These are phyloP conservation scores for Dentiscutata heterogama DNA, from an alignment of 371 early-diverging fungal species.

Conservation along the genomic window DNA sequence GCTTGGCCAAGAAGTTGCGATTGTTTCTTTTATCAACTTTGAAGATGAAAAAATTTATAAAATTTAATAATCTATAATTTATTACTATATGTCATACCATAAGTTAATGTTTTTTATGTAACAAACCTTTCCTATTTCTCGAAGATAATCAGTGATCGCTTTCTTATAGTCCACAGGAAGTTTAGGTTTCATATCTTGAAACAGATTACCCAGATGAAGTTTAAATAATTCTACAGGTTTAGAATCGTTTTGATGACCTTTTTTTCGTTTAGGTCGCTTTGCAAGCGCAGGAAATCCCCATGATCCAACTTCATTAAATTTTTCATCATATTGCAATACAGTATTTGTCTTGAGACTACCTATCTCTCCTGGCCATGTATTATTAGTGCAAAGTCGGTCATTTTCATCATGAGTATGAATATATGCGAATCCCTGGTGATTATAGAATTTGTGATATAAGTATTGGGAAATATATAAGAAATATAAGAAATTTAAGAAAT, in stretches of 20 bases:
- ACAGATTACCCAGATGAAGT: slow-evolving; percentile 20
- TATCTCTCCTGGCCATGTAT: slow-evolving; percentile 12
- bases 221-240: slow-evolving; percentile 43
- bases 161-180: slow-evolving; percentile 20
- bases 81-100: not conserved
- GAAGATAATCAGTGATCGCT: slow-evolving; percentile 38
- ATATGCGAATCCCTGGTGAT: slow-evolving; percentile 13
- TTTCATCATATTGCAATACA: slow-evolving; percentile 20
- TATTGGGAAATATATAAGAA: not conserved
- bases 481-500: too few relatives aligned
- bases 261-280: slow-evolving; percentile 9
- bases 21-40: slow-evolving; percentile 34
- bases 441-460: not conserved
- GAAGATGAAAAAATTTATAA: not conserved
- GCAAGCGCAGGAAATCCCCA: slow-evolving; percentile 37
- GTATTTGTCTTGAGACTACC: slow-evolving; percentile 17
- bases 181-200: not conserved
- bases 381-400: not conserved
- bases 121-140: slow-evolving; percentile 29
- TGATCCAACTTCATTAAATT: slow-evolving; percentile 3
- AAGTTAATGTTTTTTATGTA: not conserved
- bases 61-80: not conserved
- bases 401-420: not conserved
- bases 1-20: not conserved
- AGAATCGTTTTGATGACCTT: not conserved